phyloP scores from a whole-genome alignment of 352 stramenopile species.

The Phytophthora capsici region DNA sequence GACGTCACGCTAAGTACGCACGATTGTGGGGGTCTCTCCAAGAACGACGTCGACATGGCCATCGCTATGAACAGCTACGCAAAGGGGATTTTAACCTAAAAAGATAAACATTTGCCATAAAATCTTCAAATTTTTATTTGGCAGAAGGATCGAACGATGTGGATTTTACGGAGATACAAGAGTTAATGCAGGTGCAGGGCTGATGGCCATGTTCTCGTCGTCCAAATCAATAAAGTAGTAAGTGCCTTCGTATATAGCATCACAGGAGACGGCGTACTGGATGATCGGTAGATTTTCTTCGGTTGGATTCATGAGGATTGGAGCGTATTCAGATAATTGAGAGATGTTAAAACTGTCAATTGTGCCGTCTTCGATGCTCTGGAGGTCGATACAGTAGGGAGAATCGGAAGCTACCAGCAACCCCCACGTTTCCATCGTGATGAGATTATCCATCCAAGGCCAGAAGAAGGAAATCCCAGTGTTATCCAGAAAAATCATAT shows the following conservation, averaged over 20 bases:
- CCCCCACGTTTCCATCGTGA: background rate
- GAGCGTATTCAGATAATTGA: constrained; percentile 6
- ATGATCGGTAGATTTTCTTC: constrained; percentile 9
- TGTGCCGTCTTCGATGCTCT: constrained; percentile 8
- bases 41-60: constrained; percentile 86
- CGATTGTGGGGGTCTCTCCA: constrained; percentile 93
- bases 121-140: too few species aligned
- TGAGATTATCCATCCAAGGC: constrained; percentile 5
- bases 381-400: constrained; percentile 17
- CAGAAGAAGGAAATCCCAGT: constrained; percentile 24
- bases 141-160: too few species aligned
- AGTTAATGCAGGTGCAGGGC: too few species aligned
- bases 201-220: too few species aligned
- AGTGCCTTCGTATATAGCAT: too few species aligned
- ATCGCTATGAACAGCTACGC: constrained; percentile 81
- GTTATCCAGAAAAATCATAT: background rate
- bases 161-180: too few species aligned
- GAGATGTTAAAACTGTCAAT: constrained; percentile 2
- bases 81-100: constrained; percentile 21
- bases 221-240: too few species aligned
- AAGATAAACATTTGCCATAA: background rate
- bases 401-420: background rate
- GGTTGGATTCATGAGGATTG: constrained; percentile 16
- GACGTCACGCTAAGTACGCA: constrained; percentile 97
- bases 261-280: background rate